Percentiles rank a stretch among this genome's conserved stretches.
These are phyloP conservation scores for Leccinum imitatum DNA, from an alignment of 768 basidiomycete genomes.

Conservation along the genomic window DNA sequence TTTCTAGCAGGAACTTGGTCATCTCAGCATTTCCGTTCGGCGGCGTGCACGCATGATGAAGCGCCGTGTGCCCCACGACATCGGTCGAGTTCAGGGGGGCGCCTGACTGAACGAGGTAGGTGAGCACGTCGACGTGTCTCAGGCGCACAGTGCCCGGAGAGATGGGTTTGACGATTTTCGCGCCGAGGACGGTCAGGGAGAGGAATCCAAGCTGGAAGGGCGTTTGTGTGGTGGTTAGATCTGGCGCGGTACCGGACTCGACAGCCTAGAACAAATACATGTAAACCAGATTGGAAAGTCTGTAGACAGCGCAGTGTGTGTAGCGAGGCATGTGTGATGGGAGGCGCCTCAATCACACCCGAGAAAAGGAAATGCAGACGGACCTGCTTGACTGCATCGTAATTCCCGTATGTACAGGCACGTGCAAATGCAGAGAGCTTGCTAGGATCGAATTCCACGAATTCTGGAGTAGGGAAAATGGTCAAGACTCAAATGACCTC, in stretches of 20 bases:
- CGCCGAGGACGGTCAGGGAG: slow-evolving; percentile 40
- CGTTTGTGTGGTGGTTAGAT: slow-evolving; percentile 41
- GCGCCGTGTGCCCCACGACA: slow-evolving; percentile 49
- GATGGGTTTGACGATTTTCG: slow-evolving; percentile 33
- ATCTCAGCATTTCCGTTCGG: slow-evolving; percentile 30
- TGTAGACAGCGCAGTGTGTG: neutral
- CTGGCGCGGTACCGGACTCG: slow-evolving; percentile 34
- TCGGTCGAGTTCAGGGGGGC: slow-evolving; percentile 42
- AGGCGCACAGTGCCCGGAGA: slow-evolving; percentile 10
- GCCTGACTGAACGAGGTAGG: slow-evolving; percentile 42
- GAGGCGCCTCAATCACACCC: neutral
- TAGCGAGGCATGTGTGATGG: neutral
- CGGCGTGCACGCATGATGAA: slow-evolving; percentile 44
- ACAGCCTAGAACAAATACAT: slow-evolving; percentile 17
- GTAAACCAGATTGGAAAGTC: neutral
- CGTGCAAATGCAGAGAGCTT: slow-evolving; percentile 25
- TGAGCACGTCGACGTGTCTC: slow-evolving; percentile 37
- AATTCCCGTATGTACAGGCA: slow-evolving; percentile 26
- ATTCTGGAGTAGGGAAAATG: slow-evolving; percentile 17
- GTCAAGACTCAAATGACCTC: neutral
- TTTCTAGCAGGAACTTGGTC: slow-evolving; percentile 40
- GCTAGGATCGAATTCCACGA: slow-evolving; percentile 13
- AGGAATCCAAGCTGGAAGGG: slow-evolving; percentile 44
- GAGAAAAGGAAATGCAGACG: neutral
- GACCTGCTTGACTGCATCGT: slow-evolving; percentile 24